Evolutionary conservation across 2,329 filamentous ascomycete genomes (phyloP).

Genomic region (Alternaria hordeiaustralica): DNA sequence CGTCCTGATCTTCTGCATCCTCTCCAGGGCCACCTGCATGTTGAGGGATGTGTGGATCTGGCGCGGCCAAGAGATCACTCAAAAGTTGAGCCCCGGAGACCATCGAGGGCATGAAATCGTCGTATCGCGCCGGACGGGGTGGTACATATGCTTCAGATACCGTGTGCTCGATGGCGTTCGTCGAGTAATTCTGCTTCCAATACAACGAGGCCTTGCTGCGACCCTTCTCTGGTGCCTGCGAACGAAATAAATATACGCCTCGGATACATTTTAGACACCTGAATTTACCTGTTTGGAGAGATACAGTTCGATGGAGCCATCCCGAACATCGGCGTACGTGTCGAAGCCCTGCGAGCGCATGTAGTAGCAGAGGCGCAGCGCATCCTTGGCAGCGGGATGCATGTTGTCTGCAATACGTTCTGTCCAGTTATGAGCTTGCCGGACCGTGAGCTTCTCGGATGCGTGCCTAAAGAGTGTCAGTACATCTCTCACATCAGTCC

Average conservation of each 20-base stretch:
- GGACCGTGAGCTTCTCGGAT: constrained; percentile 17
- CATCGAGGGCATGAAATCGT: background rate
- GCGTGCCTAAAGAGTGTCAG: background rate
- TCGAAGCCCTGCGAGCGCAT: constrained; percentile 36
- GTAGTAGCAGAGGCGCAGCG: constrained; percentile 39
- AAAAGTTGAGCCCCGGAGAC: background rate
- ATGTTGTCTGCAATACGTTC: constrained; percentile 8
- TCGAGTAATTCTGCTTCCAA: constrained; percentile 26
- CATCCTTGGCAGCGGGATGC: constrained; percentile 21
- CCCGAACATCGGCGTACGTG: constrained; percentile 23
- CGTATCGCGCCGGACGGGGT: background rate
- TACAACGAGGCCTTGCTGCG: constrained; percentile 16
- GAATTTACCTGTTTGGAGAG: constrained; percentile 11
- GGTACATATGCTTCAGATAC: background rate
- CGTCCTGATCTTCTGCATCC: background rate
- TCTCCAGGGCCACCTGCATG: background rate
- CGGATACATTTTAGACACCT: background rate
- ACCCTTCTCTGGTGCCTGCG: background rate
- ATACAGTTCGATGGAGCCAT: constrained; percentile 16
- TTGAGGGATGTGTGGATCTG: background rate
- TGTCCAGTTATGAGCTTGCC: constrained; percentile 23
- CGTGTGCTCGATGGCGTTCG: background rate
- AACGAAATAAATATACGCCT: background rate
- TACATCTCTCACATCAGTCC: background rate
- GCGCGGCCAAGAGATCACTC: background rate